Evolutionary conservation across 2,329 filamentous ascomycete species (phyloP).

Genomic region (Xylariaceae sp.): DNA sequence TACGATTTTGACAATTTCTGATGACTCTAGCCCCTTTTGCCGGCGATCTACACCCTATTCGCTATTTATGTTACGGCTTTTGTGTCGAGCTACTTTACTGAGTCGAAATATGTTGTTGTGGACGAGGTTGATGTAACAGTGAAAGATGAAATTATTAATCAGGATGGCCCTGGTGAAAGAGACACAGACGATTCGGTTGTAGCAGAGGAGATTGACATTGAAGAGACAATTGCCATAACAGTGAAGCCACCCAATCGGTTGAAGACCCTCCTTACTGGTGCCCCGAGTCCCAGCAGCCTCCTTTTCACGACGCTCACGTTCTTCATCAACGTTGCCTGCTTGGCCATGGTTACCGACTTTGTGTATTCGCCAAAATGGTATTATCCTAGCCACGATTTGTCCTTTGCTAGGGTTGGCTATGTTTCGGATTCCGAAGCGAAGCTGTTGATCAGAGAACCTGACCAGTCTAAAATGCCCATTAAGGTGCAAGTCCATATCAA

Average conservation of each 20-base stretch:
- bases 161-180: conserved; percentile 35
- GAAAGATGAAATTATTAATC: conserved; percentile 43
- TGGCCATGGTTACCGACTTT: conserved; percentile 70
- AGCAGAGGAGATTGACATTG: conserved; percentile 53
- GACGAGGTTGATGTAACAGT: conserved; percentile 57
- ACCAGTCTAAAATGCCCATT: conserved; percentile 70
- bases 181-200: conserved; percentile 35
- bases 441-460: conserved; percentile 79
- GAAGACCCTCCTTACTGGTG: conserved; percentile 67
- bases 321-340: conserved; percentile 65
- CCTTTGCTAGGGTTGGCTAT: conserved; percentile 83
- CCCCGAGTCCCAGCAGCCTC: conserved; percentile 67
- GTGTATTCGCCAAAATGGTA: conserved; percentile 68
- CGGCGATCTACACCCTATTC: conserved; percentile 56
- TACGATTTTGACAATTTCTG: conserved; percentile 20
- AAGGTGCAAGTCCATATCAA: conserved; percentile 61
- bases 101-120: conserved; percentile 54
- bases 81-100: conserved; percentile 53
- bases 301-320: conserved; percentile 64
- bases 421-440: conserved; percentile 77
- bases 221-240: conserved; percentile 58
- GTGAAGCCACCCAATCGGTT: conserved; percentile 54
- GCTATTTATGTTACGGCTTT: conserved; percentile 64
- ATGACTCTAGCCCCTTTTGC: conserved; percentile 25
- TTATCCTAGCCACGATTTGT: conserved; percentile 68